A percentile compares a stretch with the other conserved stretches of the same genome.
Conservation (phyloP, 2,329 filamentous ascomycete species). For the Sporothrix luriei region DNA sequence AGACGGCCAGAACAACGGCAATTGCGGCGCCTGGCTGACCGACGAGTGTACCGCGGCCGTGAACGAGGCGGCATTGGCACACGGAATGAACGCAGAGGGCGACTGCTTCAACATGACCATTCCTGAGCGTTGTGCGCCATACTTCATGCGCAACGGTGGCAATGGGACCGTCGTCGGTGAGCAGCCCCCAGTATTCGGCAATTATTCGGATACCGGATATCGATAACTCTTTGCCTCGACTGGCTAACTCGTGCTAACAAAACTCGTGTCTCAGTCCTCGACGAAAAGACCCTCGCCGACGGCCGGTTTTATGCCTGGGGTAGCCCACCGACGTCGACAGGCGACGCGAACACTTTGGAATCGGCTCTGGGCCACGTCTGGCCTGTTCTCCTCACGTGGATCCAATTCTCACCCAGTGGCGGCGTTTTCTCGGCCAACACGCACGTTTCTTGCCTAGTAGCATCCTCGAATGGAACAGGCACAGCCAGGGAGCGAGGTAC, state of each 20-base stretch:
- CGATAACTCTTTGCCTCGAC: background rate
- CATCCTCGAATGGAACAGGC: conserved; percentile 11
- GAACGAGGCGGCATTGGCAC: background rate
- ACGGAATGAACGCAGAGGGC: conserved; percentile 21
- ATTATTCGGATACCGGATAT: too few relatives aligned
- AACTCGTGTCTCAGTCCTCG: background rate
- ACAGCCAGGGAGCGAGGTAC: conserved; percentile 27
- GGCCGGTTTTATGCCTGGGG: conserved; percentile 30
- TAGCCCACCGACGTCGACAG: conserved; percentile 5
- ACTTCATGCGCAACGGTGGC: conserved; percentile 16
- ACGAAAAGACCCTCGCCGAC: conserved; percentile 20
- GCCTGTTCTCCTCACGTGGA: conserved; percentile 28
- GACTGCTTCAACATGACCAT: conserved; percentile 20
- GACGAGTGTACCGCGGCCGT: conserved; percentile 27
- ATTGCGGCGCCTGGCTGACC: conserved; percentile 28
- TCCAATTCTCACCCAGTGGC: conserved; percentile 20
- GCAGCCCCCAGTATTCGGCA: too few relatives aligned
- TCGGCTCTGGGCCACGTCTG: conserved; percentile 26
- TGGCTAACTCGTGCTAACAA: background rate
- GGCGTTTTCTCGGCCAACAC: conserved; percentile 27
- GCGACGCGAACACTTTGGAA: background rate
- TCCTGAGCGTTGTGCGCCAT: conserved; percentile 17
- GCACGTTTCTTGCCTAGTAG: conserved; percentile 23
- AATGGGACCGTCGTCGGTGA: conserved; percentile 26
- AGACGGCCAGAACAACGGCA: conserved; percentile 12